phyloP scores from a whole-genome alignment of 2,329 filamentous ascomycete genomes.

The Ophiostoma angusticollis region DNA sequence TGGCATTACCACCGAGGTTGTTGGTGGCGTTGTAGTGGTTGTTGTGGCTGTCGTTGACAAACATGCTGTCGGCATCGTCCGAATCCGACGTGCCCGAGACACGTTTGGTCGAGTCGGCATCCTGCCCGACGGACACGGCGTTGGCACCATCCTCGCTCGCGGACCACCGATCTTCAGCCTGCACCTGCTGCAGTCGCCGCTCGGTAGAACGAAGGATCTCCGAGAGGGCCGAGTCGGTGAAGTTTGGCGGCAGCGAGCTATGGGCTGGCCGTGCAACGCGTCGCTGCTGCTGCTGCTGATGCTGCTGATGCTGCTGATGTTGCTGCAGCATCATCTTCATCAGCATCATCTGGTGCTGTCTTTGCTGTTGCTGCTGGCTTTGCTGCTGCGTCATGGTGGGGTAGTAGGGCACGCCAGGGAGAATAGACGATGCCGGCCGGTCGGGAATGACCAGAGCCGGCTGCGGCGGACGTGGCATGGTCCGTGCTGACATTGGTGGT shows the following conservation, averaged over 20 bases:
- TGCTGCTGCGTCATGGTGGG: neutral
- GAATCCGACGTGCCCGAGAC: slow-evolving; percentile 8
- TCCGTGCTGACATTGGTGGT: slow-evolving; percentile 1
- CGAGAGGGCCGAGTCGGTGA: slow-evolving; percentile 35
- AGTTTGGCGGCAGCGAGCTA: slow-evolving; percentile 4
- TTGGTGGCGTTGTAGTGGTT: neutral
- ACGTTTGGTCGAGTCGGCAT: slow-evolving; percentile 2
- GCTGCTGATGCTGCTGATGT: slow-evolving; percentile 6
- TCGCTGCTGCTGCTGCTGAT: slow-evolving; percentile 2
- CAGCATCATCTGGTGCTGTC: slow-evolving; percentile 8
- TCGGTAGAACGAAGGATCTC: slow-evolving; percentile 42
- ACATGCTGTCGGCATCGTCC: slow-evolving; percentile 12
- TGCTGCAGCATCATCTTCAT: slow-evolving; percentile 7
- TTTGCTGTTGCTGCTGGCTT: neutral
- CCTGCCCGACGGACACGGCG: neutral
- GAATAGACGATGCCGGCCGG: slow-evolving; percentile 1
- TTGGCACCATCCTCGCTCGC: neutral
- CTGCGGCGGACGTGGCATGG: slow-evolving; percentile 9
- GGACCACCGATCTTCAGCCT: neutral
- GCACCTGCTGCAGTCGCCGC: slow-evolving; percentile 26
- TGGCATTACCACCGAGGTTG: no score
- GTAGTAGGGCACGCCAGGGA: neutral
- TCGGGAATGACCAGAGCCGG: slow-evolving; percentile 9
- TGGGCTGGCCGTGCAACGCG: neutral
- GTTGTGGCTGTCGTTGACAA: neutral